A percentile compares a stretch with the other conserved stretches of the same genome.
Evolutionary conservation across 1,284 basidiomycete genomes (phyloP).

Genomic region (Tilletia setariae): DNA sequence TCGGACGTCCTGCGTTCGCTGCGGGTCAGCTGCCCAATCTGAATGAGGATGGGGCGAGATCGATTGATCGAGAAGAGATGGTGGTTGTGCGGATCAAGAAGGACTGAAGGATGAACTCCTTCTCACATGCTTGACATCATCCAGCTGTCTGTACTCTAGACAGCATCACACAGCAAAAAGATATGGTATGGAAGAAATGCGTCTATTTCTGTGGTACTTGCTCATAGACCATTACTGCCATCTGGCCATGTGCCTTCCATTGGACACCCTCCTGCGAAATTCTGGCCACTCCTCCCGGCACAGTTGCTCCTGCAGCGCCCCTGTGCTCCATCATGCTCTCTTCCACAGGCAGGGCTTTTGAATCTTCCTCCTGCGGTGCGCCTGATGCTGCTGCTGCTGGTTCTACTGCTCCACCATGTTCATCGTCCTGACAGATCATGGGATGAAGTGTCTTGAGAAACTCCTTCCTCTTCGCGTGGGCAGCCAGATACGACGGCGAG

Average conservation of each 20-base stretch:
- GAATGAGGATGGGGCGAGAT: too few relatives aligned
- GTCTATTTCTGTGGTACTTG: background rate
- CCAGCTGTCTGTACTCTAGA: too few relatives aligned
- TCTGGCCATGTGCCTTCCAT: background rate
- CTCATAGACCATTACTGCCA: slow-evolving; percentile 1
- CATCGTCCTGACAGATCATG: background rate
- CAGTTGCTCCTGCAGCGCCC: background rate
- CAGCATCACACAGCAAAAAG: background rate
- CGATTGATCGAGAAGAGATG: background rate
- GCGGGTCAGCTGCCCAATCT: too few relatives aligned
- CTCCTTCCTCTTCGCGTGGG: background rate
- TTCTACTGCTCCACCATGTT: background rate
- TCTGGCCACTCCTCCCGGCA: background rate
- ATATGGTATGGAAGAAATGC: background rate
- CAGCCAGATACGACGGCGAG: background rate
- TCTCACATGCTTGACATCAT: too few relatives aligned
- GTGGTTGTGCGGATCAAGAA: background rate
- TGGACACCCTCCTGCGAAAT: background rate
- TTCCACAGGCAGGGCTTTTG: background rate
- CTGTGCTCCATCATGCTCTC: background rate
- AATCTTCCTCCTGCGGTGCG: background rate
- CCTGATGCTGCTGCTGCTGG: too few relatives aligned
- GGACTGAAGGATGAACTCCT: too few relatives aligned
- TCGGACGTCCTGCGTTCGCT: too few relatives aligned
- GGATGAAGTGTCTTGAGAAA: background rate